Percentiles rank a stretch among this genome's conserved stretches.
phyloP scores from a whole-genome alignment of 768 basidiomycete genomes.

The Asterophora parasitica region DNA sequence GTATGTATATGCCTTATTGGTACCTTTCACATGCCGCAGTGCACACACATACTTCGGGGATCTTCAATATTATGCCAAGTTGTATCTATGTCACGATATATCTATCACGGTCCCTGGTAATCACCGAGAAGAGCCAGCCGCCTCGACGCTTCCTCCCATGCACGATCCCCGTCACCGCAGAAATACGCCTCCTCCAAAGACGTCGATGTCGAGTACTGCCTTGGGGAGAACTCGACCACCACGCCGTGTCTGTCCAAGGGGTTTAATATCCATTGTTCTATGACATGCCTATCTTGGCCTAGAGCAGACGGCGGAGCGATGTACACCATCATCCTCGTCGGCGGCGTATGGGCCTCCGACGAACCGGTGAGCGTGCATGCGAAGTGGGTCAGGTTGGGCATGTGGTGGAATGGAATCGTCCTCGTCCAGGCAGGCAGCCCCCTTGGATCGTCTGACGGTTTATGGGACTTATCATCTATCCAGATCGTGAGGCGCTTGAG shows the following conservation, averaged over 20 bases:
- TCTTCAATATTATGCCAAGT: too few relatives aligned
- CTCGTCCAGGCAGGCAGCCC: slow-evolving; percentile 19
- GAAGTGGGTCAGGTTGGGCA: slow-evolving; percentile 30
- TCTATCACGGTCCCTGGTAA: not conserved
- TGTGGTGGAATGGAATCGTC: slow-evolving; percentile 26
- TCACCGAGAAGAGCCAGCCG: not conserved
- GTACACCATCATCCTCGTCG: slow-evolving; percentile 12
- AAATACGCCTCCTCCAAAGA: slow-evolving; percentile 22
- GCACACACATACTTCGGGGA: too few relatives aligned
- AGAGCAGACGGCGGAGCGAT: not conserved
- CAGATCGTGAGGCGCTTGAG: slow-evolving; percentile 34
- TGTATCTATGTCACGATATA: too few relatives aligned
- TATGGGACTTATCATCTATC: slow-evolving; percentile 16
- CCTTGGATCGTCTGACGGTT: not conserved
- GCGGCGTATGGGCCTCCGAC: not conserved
- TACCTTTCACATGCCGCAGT: too few relatives aligned
- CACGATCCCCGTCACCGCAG: slow-evolving; percentile 14
- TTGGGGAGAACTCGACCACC: not conserved
- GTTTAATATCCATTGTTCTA: slow-evolving; percentile 21
- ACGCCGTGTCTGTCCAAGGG: not conserved
- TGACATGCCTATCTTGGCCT: not conserved
- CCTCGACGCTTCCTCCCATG: slow-evolving; percentile 1
- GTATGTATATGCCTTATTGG: not conserved
- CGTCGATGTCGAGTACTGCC: not conserved
- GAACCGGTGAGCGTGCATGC: slow-evolving; percentile 22